These are phyloP conservation scores for Pseudozyma sp. DNA, from an alignment of 1,284 basidiomycete genomes.

Conservation along the genomic window DNA sequence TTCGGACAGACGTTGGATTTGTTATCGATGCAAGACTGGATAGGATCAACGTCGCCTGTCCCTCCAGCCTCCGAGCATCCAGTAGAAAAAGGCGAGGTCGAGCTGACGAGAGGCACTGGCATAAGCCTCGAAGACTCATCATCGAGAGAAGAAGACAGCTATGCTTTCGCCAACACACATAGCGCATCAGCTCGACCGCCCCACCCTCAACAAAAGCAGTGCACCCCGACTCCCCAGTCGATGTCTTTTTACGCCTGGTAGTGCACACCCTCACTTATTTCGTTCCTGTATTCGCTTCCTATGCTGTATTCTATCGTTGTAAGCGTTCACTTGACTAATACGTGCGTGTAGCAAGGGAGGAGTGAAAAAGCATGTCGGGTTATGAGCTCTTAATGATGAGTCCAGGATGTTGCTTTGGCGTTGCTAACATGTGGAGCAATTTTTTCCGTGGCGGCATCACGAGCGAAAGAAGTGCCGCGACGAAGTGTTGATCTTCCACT, in stretches of 20 bases:
- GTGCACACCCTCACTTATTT: background rate
- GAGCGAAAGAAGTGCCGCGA: background rate
- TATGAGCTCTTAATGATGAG: background rate
- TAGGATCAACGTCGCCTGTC: constrained; percentile 22
- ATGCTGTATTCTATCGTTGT: background rate
- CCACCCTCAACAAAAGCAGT: constrained; percentile 10
- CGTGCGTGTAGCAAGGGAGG: background rate
- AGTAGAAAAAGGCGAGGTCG: background rate
- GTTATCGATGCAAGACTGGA: constrained; percentile 22
- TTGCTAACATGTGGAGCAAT: constrained; percentile 17
- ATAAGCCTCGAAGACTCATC: too few species aligned
- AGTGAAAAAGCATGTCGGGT: constrained; percentile 1
- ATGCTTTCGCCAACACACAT: constrained; percentile 5
- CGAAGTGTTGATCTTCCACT: constrained; percentile 1
- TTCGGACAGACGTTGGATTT: constrained; percentile 26
- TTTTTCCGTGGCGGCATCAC: background rate
- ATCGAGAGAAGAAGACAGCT: background rate
- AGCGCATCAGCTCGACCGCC: background rate
- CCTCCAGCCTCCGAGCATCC: background rate
- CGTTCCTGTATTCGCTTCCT: background rate
- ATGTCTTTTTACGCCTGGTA: constrained; percentile 47
- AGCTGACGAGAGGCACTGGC: background rate
- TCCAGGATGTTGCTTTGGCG: background rate
- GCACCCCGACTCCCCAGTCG: constrained; percentile 12
- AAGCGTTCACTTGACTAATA: background rate